A percentile compares a stretch with the other conserved stretches of the same genome.
Conservation (phyloP, 176 grass and related monocot species). For the Avena atlantica region DNA sequence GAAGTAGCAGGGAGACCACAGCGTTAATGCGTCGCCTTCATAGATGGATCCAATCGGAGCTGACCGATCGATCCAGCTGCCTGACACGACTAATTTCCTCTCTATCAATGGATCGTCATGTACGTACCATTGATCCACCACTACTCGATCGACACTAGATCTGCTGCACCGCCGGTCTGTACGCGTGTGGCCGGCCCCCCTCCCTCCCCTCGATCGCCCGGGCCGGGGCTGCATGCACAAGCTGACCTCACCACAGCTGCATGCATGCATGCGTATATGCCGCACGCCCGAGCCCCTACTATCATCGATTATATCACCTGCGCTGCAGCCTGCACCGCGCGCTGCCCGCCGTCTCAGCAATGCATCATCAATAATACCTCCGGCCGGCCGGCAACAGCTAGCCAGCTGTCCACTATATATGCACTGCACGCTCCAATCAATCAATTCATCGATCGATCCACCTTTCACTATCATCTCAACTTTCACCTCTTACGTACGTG, state of each 20-base stretch:
- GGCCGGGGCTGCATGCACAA: background rate
- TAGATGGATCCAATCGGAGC: too few species aligned
- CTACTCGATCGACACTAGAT: background rate
- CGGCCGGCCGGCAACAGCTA: background rate
- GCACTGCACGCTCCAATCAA: background rate
- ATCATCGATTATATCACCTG: background rate
- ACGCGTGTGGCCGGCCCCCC: slow-evolving; percentile 2
- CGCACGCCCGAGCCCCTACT: slow-evolving; percentile 19
- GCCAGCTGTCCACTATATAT: background rate
- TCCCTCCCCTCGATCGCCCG: background rate
- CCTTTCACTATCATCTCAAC: background rate
- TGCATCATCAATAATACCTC: background rate
- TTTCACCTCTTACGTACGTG: too few species aligned
- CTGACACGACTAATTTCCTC: background rate
- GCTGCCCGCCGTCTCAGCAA: background rate
- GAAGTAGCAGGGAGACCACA: background rate
- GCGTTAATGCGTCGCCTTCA: background rate
- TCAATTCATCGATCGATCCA: background rate
- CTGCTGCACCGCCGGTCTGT: background rate
- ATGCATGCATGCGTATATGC: background rate
- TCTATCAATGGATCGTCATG: background rate
- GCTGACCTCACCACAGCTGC: background rate
- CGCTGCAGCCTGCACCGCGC: background rate
- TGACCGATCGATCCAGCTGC: background rate
- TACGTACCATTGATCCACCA: background rate